Evolutionary conservation across 495 filamentous ascomycete genomes (phyloP).

Genomic region (Bombardia bombarda): DNA sequence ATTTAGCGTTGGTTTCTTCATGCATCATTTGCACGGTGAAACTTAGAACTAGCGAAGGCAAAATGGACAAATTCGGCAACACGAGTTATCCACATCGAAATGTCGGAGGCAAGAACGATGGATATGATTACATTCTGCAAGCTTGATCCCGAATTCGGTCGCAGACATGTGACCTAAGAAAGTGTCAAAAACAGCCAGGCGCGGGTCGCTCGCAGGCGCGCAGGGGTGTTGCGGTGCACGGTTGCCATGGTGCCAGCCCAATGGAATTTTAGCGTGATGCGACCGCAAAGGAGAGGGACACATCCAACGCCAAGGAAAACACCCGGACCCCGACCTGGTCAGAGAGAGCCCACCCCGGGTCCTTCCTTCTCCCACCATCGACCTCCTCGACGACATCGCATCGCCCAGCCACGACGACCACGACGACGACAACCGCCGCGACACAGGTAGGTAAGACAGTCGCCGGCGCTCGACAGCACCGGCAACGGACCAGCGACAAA

Average conservation of each 20-base stretch:
- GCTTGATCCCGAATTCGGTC: no score
- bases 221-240: slow-evolving; percentile 14
- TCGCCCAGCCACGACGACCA: slow-evolving; percentile 1
- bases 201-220: no score
- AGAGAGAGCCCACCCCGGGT: background rate
- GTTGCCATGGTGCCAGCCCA: slow-evolving; percentile 14
- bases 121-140: no score
- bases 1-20: no score
- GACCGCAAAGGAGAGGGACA: slow-evolving; percentile 14
- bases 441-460: no score
- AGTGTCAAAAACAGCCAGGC: no score
- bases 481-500: background rate
- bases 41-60: no score
- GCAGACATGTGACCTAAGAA: no score
- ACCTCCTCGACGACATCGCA: slow-evolving; percentile 7
- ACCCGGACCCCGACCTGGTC: slow-evolving; percentile 8
- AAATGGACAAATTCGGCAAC: no score
- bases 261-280: slow-evolving; percentile 16
- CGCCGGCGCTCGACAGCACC: background rate
- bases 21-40: no score
- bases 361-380: slow-evolving; percentile 10
- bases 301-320: slow-evolving; percentile 15
- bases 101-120: no score
- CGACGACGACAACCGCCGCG: background rate
- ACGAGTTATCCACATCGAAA: no score